These are phyloP conservation scores for Daldinia grandis DNA, from an alignment of 495 filamentous ascomycete genomes.

Conservation along the genomic window DNA sequence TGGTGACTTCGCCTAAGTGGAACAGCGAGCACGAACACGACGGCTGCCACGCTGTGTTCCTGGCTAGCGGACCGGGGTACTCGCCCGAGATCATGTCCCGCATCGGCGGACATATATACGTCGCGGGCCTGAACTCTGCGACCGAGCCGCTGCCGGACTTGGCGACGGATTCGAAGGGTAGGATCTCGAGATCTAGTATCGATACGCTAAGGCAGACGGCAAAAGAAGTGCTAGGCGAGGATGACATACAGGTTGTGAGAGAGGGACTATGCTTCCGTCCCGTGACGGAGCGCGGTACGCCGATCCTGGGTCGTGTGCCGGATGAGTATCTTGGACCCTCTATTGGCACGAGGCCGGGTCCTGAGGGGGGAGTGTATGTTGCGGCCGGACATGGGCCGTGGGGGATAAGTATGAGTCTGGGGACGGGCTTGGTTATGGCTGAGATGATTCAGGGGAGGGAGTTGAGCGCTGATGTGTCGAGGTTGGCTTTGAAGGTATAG, in stretches of 20 bases:
- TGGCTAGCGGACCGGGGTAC: slow-evolving; percentile 63
- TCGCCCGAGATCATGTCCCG: slow-evolving; percentile 79
- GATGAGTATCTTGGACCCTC: slow-evolving; percentile 62
- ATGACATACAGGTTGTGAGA: slow-evolving; percentile 69
- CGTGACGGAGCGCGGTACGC: slow-evolving; percentile 66
- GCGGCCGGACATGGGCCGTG: slow-evolving; percentile 78
- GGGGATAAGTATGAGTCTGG: slow-evolving; percentile 70
- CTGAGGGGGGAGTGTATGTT: slow-evolving; percentile 72
- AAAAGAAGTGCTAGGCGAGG: slow-evolving; percentile 62
- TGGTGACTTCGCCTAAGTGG: slow-evolving; percentile 70
- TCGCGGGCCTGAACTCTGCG: slow-evolving; percentile 75
- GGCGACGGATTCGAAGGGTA: slow-evolving; percentile 57
- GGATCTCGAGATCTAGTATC: slow-evolving; percentile 53
- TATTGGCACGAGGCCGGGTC: slow-evolving; percentile 50
- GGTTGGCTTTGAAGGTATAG: slow-evolving; percentile 50
- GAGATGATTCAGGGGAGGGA: slow-evolving; percentile 66
- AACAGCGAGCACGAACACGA: slow-evolving; percentile 42
- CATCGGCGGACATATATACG: slow-evolving; percentile 70
- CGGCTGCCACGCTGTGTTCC: slow-evolving; percentile 76
- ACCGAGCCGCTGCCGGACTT: slow-evolving; percentile 64
- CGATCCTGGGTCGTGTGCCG: slow-evolving; percentile 65
- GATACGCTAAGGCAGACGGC: slow-evolving; percentile 63
- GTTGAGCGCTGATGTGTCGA: slow-evolving; percentile 60
- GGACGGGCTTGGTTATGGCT: slow-evolving; percentile 71
- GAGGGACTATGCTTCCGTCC: slow-evolving; percentile 79